Evolutionary conservation across 345 rosid genomes (phyloP), one percentile per base, ranked within the genome.

Genomic region (Geranium brycei): DNA sequence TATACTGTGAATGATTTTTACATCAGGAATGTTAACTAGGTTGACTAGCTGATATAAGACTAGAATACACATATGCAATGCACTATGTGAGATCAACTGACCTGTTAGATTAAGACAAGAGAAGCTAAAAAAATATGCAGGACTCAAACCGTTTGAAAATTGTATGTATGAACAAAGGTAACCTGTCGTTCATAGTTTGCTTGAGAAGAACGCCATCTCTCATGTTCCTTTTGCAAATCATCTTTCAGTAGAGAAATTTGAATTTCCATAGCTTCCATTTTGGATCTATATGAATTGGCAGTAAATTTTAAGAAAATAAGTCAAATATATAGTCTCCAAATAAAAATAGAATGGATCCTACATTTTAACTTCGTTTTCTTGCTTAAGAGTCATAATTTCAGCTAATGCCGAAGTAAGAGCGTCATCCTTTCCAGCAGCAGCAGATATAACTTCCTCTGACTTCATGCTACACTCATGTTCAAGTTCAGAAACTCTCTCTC

Each of bases 161-260:
- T 4, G 10, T 35, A 35, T 4, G 41, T 4, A 47, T 13, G 15
- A 47, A 11, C 11, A 7, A n/a, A 23, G 67, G 64, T 59, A 57
- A 93, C 99, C 97, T 93, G 99, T 82, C 95, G 80, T 82, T 93
- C 99, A 66, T 93, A 93, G 72, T 93, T 93, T 60, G 85, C 77
- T 74, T 90, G 95, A 66, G 96, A 87, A 73, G 79, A 62, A 59
- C 84, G 85, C 90, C 97, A 83, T 66, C 83, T 77, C 68, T 81
- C 89, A 73, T 87, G 93, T 72, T 83, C 95, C 60, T 59, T 76
- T 78, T 81, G 91, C 75, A 91, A 77, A 61, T 86, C 85, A 18
- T 82, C 85, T 75, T 88, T 89, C 64, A 87, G 57, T 68, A 71
- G 70, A 73, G 87, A 80, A 69, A 83, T 66, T 69, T 83, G 89